Percentiles rank a stretch among this genome's conserved stretches.
phyloP scores from a whole-genome alignment of 2,329 filamentous ascomycete genomes.

The Trichoderma atroviride region DNA sequence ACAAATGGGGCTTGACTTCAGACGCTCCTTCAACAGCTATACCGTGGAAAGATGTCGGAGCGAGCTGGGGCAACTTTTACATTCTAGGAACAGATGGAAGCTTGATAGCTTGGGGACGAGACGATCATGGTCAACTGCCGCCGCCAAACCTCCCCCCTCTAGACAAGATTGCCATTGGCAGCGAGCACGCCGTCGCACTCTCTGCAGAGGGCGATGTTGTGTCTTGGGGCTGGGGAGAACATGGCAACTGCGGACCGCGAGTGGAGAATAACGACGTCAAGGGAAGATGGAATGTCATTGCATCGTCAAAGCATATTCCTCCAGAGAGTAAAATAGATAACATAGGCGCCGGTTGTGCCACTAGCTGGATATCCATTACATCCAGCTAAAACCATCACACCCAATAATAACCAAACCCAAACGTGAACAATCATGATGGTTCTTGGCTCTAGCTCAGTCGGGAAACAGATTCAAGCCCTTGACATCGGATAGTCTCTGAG shows the following conservation, averaged over 20 bases:
- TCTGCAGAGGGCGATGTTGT: slow-evolving; percentile 67
- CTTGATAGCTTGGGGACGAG: slow-evolving; percentile 75
- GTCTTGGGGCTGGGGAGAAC: slow-evolving; percentile 96
- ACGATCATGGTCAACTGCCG: slow-evolving; percentile 82
- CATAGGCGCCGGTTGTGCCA: slow-evolving; percentile 86
- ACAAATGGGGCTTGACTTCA: slow-evolving; percentile 71
- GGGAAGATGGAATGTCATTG: slow-evolving; percentile 68
- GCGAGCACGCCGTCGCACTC: slow-evolving; percentile 83
- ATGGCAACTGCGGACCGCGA: slow-evolving; percentile 86
- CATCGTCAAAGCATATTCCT: slow-evolving; percentile 57
- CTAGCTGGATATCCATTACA: slow-evolving; percentile 71
- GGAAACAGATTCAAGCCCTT: slow-evolving; percentile 50
- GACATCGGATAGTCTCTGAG: slow-evolving; percentile 73
- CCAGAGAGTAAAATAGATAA: slow-evolving; percentile 55
- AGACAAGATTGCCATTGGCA: slow-evolving; percentile 73
- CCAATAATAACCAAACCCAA: neutral
- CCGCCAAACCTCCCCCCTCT: slow-evolving; percentile 63
- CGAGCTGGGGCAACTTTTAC: slow-evolving; percentile 83
- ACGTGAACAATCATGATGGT: neutral
- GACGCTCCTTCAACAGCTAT: slow-evolving; percentile 55
- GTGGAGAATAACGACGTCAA: slow-evolving; percentile 68
- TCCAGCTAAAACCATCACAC: slow-evolving; percentile 17
- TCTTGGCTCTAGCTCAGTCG: slow-evolving; percentile 33
- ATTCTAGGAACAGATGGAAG: slow-evolving; percentile 63
- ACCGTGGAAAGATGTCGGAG: slow-evolving; percentile 68